Evolutionary conservation across 2,329 filamentous ascomycete species (phyloP).

Genomic region (Sarocladium kiliense): DNA sequence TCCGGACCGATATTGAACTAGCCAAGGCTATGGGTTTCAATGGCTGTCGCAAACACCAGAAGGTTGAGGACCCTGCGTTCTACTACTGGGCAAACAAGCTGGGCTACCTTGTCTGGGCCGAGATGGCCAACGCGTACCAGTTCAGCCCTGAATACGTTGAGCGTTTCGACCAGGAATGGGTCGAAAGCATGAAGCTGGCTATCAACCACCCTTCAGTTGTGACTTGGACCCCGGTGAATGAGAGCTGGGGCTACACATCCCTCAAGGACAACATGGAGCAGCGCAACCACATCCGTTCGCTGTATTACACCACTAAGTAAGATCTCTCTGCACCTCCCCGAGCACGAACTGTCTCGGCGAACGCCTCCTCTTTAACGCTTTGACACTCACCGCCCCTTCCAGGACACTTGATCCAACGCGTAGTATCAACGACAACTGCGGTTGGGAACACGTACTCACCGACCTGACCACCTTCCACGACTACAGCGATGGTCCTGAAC

Average conservation of each 20-base stretch:
- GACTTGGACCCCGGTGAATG: slow-evolving; percentile 63
- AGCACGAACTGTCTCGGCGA: neutral
- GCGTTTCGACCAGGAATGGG: slow-evolving; percentile 61
- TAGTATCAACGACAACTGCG: slow-evolving; percentile 66
- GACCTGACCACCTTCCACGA: slow-evolving; percentile 66
- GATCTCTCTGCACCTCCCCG: slow-evolving; percentile 11
- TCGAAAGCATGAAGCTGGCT: slow-evolving; percentile 55
- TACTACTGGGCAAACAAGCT: slow-evolving; percentile 57
- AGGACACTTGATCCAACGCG: slow-evolving; percentile 54
- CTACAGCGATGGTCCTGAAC: slow-evolving; percentile 53
- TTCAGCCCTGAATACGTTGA: slow-evolving; percentile 54
- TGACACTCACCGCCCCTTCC: slow-evolving; percentile 10
- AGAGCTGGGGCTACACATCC: slow-evolving; percentile 58
- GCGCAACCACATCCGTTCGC: slow-evolving; percentile 56
- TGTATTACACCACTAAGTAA: slow-evolving; percentile 61
- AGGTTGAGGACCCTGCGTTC: slow-evolving; percentile 57
- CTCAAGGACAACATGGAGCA: slow-evolving; percentile 52
- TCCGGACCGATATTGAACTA: slow-evolving; percentile 49
- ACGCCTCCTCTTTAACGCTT: slow-evolving; percentile 17
- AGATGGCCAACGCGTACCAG: slow-evolving; percentile 61
- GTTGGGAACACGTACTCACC: slow-evolving; percentile 63
- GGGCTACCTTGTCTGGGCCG: slow-evolving; percentile 59
- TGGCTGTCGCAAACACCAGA: slow-evolving; percentile 60
- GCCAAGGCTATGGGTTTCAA: slow-evolving; percentile 59
- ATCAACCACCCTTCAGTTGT: slow-evolving; percentile 62